phyloP scores from a whole-genome alignment of 139 green algal genomes.

The Edaphochlamys debaryana region DNA sequence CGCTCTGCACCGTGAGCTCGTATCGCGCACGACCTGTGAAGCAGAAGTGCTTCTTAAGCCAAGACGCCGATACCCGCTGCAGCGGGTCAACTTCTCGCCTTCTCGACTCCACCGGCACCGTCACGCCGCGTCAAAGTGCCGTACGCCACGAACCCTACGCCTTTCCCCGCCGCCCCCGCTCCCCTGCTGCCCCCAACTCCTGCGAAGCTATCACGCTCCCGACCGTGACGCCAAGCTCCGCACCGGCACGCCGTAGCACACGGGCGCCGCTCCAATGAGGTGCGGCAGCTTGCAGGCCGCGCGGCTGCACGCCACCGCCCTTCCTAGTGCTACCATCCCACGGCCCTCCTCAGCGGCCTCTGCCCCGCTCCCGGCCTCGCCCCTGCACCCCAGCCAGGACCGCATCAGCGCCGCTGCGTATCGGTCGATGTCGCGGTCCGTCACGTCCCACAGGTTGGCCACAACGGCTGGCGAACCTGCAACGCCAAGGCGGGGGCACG shows the following conservation, averaged over 20 bases:
- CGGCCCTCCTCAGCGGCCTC: neutral
- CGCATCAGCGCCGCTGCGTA: slow-evolving; percentile 77
- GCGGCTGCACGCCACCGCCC: slow-evolving; percentile 60
- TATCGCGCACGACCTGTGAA: no score
- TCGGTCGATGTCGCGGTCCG: slow-evolving; percentile 94
- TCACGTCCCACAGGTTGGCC: slow-evolving; percentile 97
- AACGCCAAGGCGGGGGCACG: neutral
- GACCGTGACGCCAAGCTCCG: no score
- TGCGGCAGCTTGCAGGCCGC: slow-evolving; percentile 77
- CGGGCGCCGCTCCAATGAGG: slow-evolving; percentile 88
- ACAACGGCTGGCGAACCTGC: slow-evolving; percentile 84
- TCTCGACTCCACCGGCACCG: no score
- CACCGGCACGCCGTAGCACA: slow-evolving; percentile 90
- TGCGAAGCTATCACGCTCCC: no score
- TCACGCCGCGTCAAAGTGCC: no score
- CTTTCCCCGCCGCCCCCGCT: no score
- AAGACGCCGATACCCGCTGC: no score
- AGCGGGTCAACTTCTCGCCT: no score
- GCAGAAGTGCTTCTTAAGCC: no score
- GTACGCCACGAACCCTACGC: no score
- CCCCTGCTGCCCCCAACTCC: no score
- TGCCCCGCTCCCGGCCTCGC: neutral
- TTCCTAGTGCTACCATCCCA: slow-evolving; percentile 36
- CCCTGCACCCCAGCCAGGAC: slow-evolving; percentile 62
- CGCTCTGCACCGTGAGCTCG: no score